Percentiles rank a stretch among this genome's conserved stretches.
Evolutionary conservation across 805 yeast species (phyloP).

Genomic region (Ogataea pignaliae): DNA sequence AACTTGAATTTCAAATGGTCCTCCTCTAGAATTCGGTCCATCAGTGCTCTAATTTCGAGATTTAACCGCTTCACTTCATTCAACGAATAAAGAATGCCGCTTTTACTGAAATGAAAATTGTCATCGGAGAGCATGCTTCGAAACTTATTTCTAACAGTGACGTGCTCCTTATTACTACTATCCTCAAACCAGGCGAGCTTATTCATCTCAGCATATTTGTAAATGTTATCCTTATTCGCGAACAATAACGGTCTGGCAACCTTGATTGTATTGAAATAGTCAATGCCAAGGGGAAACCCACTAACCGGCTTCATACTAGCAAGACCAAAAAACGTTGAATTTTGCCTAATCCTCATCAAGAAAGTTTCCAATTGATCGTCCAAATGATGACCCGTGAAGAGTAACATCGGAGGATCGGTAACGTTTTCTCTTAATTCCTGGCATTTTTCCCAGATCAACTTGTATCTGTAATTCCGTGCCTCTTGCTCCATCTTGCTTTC

Average conservation of each 20-base stretch:
- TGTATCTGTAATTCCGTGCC: slow-evolving; percentile 55
- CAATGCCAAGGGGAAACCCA: slow-evolving; percentile 10
- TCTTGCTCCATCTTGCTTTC: slow-evolving; percentile 39
- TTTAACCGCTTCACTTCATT: slow-evolving; percentile 9
- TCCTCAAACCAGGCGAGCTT: slow-evolving; percentile 67
- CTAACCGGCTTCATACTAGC: slow-evolving; percentile 40
- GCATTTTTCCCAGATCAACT: slow-evolving; percentile 40
- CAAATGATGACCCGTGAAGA: slow-evolving; percentile 51
- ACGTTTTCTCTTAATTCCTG: slow-evolving; percentile 11
- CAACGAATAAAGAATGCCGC: slow-evolving; percentile 8
- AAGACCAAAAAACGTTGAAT: slow-evolving; percentile 53
- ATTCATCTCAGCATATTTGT: slow-evolving; percentile 38
- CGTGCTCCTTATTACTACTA: slow-evolving; percentile 50
- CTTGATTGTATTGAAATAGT: slow-evolving; percentile 12
- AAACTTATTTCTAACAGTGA: slow-evolving; percentile 56
- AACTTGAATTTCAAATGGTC: background rate
- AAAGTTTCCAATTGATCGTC: slow-evolving; percentile 75
- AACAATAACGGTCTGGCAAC: slow-evolving; percentile 51
- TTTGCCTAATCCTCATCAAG: slow-evolving; percentile 44
- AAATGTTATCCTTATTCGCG: slow-evolving; percentile 38
- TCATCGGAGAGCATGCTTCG: slow-evolving; percentile 31
- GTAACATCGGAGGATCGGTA: slow-evolving; percentile 38
- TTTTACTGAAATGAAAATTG: slow-evolving; percentile 6
- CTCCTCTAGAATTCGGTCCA: slow-evolving; percentile 13
- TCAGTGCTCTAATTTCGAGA: slow-evolving; percentile 14